These are phyloP conservation scores for Vanrija sp. DNA, from an alignment of 1,284 basidiomycete genomes.

Conservation along the genomic window DNA sequence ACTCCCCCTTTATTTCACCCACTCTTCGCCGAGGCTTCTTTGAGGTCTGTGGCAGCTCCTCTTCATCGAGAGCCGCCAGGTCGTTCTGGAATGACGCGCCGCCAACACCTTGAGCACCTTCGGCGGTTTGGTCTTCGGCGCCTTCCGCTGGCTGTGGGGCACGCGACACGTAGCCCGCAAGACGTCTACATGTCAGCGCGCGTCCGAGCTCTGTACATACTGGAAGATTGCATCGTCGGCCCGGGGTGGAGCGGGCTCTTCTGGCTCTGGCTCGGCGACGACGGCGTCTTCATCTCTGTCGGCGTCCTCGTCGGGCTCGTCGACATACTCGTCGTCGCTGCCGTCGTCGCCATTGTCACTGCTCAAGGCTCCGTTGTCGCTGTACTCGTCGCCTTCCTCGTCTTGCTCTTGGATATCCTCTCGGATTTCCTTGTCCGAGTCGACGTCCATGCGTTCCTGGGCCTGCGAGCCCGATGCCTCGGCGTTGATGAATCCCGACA, in stretches of 20 bases:
- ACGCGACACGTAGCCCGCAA: conserved; percentile 32
- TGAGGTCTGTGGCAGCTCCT: conserved; percentile 23
- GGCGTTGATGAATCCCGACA: conserved; percentile 8
- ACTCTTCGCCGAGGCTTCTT: conserved; percentile 7
- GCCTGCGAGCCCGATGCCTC: conserved; percentile 3
- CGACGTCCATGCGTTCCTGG: conserved; percentile 3
- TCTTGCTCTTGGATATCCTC: neutral
- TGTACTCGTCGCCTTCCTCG: neutral
- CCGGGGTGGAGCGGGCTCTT: neutral
- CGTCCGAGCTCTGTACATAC: conserved; percentile 11
- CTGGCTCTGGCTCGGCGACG: neutral
- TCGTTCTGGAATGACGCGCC: conserved; percentile 24
- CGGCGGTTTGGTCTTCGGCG: neutral
- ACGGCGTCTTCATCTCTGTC: conserved; percentile 1
- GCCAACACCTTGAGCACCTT: conserved; percentile 6
- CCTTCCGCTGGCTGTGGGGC: conserved; percentile 5
- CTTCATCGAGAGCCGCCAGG: conserved; percentile 25
- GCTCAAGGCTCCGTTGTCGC: neutral
- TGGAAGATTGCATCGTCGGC: conserved; percentile 31
- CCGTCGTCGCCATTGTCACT: conserved; percentile 11
- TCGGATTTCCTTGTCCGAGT: neutral
- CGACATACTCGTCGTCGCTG: conserved; percentile 15
- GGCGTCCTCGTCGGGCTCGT: conserved; percentile 4
- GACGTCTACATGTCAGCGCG: conserved; percentile 19
- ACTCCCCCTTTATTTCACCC: neutral